These are phyloP conservation scores for Aspergillus eucalypticola DNA, from an alignment of 2,329 filamentous ascomycete genomes.

Conservation along the genomic window DNA sequence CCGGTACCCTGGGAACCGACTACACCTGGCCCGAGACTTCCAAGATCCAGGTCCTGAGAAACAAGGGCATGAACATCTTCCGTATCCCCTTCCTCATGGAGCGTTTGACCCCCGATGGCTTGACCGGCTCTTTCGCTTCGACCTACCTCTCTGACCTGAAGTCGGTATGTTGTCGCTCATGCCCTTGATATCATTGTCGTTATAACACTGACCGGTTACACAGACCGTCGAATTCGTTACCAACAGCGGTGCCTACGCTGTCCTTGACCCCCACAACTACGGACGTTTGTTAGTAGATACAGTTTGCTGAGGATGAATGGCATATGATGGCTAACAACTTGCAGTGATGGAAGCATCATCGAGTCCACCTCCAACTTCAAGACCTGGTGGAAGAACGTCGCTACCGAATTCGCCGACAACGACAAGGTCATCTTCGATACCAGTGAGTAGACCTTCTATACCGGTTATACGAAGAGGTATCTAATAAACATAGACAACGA, in stretches of 20 bases:
- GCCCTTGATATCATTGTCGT: background rate
- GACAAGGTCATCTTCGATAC: constrained; percentile 63
- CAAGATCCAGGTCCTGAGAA: constrained; percentile 53
- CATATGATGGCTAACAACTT: background rate
- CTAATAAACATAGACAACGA: constrained; percentile 55
- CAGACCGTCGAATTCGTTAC: constrained; percentile 43
- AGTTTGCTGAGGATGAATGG: background rate
- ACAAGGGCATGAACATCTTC: constrained; percentile 60
- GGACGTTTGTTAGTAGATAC: constrained; percentile 40
- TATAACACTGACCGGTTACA: background rate
- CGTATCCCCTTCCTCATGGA: constrained; percentile 60
- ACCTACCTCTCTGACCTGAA: constrained; percentile 47
- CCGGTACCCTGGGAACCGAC: constrained; percentile 58
- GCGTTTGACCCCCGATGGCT: constrained; percentile 48
- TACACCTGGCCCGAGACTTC: constrained; percentile 63
- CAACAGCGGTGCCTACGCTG: constrained; percentile 52
- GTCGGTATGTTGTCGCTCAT: constrained; percentile 16
- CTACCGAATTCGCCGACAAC: constrained; percentile 56
- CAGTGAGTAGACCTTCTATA: constrained; percentile 33
- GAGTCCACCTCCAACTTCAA: constrained; percentile 54
- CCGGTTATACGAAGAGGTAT: constrained; percentile 31
- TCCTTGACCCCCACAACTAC: constrained; percentile 65
- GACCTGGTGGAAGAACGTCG: constrained; percentile 60
- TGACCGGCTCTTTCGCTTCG: constrained; percentile 47
- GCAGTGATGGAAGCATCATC: constrained; percentile 29